Conservation (phyloP, 1,139 yeast genomes). For the Geotrichum histeridarum region DNA sequence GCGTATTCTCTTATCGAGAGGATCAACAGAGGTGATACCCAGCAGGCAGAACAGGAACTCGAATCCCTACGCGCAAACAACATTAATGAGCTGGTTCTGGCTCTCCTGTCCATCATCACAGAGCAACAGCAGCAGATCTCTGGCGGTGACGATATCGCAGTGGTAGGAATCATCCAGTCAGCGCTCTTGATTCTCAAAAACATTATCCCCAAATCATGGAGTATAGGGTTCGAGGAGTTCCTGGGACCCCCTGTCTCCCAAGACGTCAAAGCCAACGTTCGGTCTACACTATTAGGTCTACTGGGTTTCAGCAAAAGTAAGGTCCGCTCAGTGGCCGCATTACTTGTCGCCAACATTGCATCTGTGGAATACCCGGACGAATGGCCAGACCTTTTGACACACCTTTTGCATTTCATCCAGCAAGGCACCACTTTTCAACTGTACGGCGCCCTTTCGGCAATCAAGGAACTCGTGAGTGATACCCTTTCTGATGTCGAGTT, state of each 20-base stretch:
- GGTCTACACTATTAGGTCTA: slow-evolving; percentile 49
- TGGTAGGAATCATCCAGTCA: slow-evolving; percentile 44
- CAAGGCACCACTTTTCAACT: slow-evolving; percentile 40
- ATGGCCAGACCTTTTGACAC: slow-evolving; percentile 71
- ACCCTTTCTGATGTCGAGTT: slow-evolving; percentile 81
- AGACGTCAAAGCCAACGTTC: slow-evolving; percentile 47
- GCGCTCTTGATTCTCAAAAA: slow-evolving; percentile 65
- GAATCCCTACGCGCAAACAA: slow-evolving; percentile 15
- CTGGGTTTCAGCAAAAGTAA: slow-evolving; percentile 54
- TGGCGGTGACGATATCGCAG: slow-evolving; percentile 29
- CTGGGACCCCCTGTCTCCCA: slow-evolving; percentile 60
- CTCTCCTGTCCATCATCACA: slow-evolving; percentile 12
- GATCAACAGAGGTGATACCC: slow-evolving; percentile 19
- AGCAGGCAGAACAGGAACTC: slow-evolving; percentile 14
- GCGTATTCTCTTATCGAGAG: slow-evolving; percentile 15
- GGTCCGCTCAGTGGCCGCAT: slow-evolving; percentile 61
- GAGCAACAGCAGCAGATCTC: slow-evolving; percentile 9
- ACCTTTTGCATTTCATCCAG: slow-evolving; percentile 43
- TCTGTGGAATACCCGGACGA: slow-evolving; percentile 92
- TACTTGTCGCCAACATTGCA: slow-evolving; percentile 78
- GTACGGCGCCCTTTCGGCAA: slow-evolving; percentile 63
- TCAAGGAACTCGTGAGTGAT: slow-evolving; percentile 80
- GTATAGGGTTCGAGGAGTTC: slow-evolving; percentile 75
- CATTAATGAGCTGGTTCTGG: slow-evolving; percentile 12
- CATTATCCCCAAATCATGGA: slow-evolving; percentile 66